These are phyloP conservation scores for Epichloe hybrida DNA, from an alignment of 2,329 filamentous ascomycete species.

Conservation along the genomic window DNA sequence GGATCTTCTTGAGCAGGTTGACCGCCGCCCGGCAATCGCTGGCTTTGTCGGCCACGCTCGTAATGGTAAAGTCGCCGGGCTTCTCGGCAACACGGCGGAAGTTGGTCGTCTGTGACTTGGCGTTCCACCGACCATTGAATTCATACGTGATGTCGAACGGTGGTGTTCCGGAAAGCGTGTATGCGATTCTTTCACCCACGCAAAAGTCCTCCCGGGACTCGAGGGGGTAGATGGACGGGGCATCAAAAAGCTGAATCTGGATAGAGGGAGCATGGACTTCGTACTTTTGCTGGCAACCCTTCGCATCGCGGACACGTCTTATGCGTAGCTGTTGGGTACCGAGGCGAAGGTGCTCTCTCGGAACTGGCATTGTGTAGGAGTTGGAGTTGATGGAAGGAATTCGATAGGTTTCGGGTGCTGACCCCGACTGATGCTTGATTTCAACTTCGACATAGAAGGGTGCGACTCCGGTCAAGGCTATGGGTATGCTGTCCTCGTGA, in stretches of 20 bases:
- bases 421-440: constrained; percentile 78
- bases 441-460: constrained; percentile 88
- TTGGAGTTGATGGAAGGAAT: constrained; percentile 67
- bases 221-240: constrained; percentile 77
- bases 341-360: constrained; percentile 69
- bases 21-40: constrained; percentile 75
- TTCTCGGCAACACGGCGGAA: constrained; percentile 91
- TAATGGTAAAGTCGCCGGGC: constrained; percentile 79
- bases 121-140: constrained; percentile 73
- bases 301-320: constrained; percentile 74
- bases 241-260: constrained; percentile 83
- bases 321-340: constrained; percentile 86
- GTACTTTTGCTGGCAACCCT: constrained; percentile 71
- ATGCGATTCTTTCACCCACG: constrained; percentile 87
- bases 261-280: constrained; percentile 62
- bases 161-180: constrained; percentile 77
- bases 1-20: constrained; percentile 69
- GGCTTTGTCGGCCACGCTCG: constrained; percentile 72
- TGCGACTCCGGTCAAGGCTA: constrained; percentile 67
- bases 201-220: constrained; percentile 82
- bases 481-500: constrained; percentile 75
- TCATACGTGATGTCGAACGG: constrained; percentile 90
- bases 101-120: constrained; percentile 62
- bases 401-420: constrained; percentile 65
- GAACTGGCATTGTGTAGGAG: constrained; percentile 68